Conservation (phyloP, 106 monocot species). For the Agapanthus africanus region DNA sequence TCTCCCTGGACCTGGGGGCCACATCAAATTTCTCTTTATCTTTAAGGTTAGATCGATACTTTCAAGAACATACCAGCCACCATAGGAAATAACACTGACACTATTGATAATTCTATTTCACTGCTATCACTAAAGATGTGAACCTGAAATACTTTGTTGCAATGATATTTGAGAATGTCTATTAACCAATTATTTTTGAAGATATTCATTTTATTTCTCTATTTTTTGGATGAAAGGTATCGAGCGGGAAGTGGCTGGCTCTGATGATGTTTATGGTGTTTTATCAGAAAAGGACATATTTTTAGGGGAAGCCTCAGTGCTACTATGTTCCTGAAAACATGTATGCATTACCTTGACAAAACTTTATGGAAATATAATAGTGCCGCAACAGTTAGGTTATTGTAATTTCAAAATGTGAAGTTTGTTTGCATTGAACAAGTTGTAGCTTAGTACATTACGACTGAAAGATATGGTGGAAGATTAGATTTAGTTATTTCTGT, state of each 20-base stretch:
- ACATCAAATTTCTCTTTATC: neutral
- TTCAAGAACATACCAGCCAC: neutral
- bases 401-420: no score
- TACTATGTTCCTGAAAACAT: no score
- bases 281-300: no score
- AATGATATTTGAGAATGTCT: neutral
- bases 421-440: no score
- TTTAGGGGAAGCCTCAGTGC: no score
- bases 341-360: no score
- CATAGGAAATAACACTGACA: neutral
- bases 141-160: neutral
- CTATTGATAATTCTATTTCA: neutral
- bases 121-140: neutral
- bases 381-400: no score
- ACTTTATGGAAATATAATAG: no score
- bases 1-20: neutral
- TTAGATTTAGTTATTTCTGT: no score
- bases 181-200: neutral
- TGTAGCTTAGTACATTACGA: no score
- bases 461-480: no score
- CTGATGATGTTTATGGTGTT: no score
- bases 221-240: neutral
- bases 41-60: neutral
- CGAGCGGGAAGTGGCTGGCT: conserved; percentile 11
- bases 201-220: neutral